Conservation (phyloP, 1,139 yeast genomes). For the Protomyces lactucae-debilis region DNA sequence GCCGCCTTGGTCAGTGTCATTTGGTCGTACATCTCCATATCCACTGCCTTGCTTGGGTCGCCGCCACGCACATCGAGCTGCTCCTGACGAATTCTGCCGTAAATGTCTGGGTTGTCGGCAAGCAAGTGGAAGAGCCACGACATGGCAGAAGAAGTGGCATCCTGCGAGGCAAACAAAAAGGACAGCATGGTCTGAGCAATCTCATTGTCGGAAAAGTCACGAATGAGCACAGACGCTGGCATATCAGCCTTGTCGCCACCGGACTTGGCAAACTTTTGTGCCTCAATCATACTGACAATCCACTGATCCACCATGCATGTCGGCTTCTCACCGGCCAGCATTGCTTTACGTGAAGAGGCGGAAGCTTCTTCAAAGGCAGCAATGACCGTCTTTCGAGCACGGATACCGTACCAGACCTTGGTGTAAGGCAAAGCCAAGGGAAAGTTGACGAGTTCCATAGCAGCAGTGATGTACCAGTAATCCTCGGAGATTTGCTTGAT, state of each 20-base stretch:
- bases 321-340: conserved; percentile 73
- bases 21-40: conserved; percentile 67
- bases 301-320: conserved; percentile 93
- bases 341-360: conserved; percentile 71
- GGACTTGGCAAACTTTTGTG: conserved; percentile 49
- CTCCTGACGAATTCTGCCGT: conserved; percentile 79
- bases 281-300: conserved; percentile 78
- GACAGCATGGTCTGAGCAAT: conserved; percentile 95
- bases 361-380: conserved; percentile 84
- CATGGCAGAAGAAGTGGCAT: conserved; percentile 95
- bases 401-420: conserved; percentile 96
- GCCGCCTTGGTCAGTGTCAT: conserved; percentile 88
- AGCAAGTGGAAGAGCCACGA: conserved; percentile 97
- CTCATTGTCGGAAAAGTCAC: conserved; percentile 84
- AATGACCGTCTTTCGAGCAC: conserved; percentile 91
- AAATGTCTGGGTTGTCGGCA: conserved; percentile 91
- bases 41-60: conserved; percentile 58
- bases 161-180: conserved; percentile 94
- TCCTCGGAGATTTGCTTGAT: conserved; percentile 83
- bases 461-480: conserved; percentile 86
- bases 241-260: conserved; percentile 41
- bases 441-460: conserved; percentile 92
- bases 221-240: conserved; percentile 53
- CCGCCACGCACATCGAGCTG: conserved; percentile 77
- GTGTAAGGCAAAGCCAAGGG: conserved; percentile 94